phyloP scores from a whole-genome alignment of 805 yeast species.

The Yarrowia sp. region DNA sequence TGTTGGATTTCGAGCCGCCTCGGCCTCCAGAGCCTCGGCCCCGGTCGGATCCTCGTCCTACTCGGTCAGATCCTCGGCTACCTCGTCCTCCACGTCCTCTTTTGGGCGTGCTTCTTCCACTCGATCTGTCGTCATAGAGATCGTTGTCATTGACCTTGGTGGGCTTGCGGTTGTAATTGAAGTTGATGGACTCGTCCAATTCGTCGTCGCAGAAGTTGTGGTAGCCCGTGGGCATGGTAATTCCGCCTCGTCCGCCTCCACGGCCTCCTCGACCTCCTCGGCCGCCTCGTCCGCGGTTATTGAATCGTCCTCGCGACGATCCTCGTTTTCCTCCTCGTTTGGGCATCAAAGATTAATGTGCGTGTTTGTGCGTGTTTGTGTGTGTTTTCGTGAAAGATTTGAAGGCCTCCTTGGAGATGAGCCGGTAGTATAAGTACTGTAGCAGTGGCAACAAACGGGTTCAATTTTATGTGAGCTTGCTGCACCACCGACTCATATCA shows the following conservation, averaged over 20 bases:
- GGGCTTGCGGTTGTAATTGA: constrained; percentile 1
- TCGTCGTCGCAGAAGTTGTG: constrained; percentile 14
- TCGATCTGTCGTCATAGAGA: neutral
- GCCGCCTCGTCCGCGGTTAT: constrained; percentile 13
- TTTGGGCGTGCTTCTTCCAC: constrained; percentile 1
- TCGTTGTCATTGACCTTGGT: neutral
- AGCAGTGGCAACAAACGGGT: neutral
- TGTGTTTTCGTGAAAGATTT: too few relatives aligned
- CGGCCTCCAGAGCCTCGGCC: constrained; percentile 1
- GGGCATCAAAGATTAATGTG: constrained; percentile 7
- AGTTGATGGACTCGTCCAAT: neutral
- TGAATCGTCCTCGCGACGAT: constrained; percentile 5
- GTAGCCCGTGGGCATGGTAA: constrained; percentile 13
- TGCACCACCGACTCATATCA: constrained; percentile 34
- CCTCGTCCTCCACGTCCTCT: neutral
- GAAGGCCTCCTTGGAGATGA: too few relatives aligned
- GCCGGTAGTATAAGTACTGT: constrained; percentile 3
- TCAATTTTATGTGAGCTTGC: constrained; percentile 22
- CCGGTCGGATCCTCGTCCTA: neutral
- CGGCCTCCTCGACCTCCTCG: constrained; percentile 8
- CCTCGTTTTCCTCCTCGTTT: constrained; percentile 38
- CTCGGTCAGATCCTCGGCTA: too few relatives aligned
- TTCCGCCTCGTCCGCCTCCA: constrained; percentile 12
- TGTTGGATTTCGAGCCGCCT: neutral
- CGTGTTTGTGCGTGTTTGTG: neutral